Evolutionary conservation across 1,284 basidiomycete genomes (phyloP).

Genomic region (Rhodotorula mucilaginosa): DNA sequence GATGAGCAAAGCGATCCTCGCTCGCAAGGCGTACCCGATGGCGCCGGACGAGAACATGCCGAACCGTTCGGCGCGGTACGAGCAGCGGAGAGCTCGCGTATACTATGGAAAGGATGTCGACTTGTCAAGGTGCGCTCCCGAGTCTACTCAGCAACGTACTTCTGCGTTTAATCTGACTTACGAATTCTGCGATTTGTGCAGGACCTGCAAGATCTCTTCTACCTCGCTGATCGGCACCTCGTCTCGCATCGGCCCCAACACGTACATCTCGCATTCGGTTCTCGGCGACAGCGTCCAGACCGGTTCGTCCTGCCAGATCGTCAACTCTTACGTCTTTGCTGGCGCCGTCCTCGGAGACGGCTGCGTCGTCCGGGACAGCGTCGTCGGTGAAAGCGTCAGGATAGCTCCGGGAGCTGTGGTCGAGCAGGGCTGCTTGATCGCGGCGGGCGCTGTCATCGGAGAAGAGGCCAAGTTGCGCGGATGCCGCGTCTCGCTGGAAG

Average conservation of each 20-base stretch:
- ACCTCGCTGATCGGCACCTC: slow-evolving; percentile 76
- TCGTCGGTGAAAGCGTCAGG: slow-evolving; percentile 52
- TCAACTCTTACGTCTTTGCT: slow-evolving; percentile 78
- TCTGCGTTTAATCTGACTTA: slow-evolving; percentile 39
- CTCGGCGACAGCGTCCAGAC: slow-evolving; percentile 72
- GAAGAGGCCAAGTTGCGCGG: slow-evolving; percentile 60
- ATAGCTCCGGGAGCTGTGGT: slow-evolving; percentile 60
- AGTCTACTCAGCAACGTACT: slow-evolving; percentile 32
- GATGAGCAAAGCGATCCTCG: slow-evolving; percentile 85
- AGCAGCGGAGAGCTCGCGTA: slow-evolving; percentile 77
- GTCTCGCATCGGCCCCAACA: slow-evolving; percentile 63
- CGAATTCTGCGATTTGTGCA: slow-evolving; percentile 34
- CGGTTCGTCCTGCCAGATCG: slow-evolving; percentile 62
- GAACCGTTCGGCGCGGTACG: slow-evolving; percentile 66
- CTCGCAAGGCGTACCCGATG: slow-evolving; percentile 89
- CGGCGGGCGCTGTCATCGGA: slow-evolving; percentile 46
- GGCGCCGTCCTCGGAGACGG: slow-evolving; percentile 72
- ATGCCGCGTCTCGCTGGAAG: slow-evolving; percentile 63
- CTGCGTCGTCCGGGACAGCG: slow-evolving; percentile 70
- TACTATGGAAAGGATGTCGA: slow-evolving; percentile 67
- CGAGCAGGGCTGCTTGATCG: slow-evolving; percentile 51
- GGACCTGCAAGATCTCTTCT: slow-evolving; percentile 68
- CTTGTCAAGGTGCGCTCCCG: slow-evolving; percentile 60
- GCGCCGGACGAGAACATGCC: slow-evolving; percentile 92
- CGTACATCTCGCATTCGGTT: slow-evolving; percentile 66